Evolutionary conservation across 805 yeast genomes (phyloP).

Genomic region (Wickerhamiella nectarea): DNA sequence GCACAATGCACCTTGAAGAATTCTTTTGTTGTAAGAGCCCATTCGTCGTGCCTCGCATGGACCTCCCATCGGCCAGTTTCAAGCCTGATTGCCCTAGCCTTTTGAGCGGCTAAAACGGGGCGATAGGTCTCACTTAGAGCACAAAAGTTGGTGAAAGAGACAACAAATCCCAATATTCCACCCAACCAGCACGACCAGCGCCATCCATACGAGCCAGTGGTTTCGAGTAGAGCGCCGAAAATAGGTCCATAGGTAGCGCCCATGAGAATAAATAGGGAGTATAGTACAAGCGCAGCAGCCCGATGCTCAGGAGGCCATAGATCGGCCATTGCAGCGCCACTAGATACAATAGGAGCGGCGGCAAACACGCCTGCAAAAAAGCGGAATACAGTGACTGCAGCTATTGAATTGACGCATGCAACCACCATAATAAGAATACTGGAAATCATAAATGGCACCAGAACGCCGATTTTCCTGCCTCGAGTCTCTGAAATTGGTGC

Average conservation of each 20-base stretch:
- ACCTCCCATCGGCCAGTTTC: slow-evolving; percentile 68
- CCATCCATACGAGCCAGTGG: slow-evolving; percentile 38
- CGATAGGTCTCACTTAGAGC: slow-evolving; percentile 28
- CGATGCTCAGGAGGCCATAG: slow-evolving; percentile 38
- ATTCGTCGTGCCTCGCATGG: slow-evolving; percentile 91
- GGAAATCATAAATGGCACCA: slow-evolving; percentile 35
- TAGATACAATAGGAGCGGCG: slow-evolving; percentile 47
- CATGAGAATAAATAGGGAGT: slow-evolving; percentile 34
- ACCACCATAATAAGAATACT: slow-evolving; percentile 30
- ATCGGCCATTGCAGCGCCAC: slow-evolving; percentile 52
- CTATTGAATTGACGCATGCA: slow-evolving; percentile 33
- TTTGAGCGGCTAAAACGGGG: slow-evolving; percentile 39
- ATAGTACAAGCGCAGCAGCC: slow-evolving; percentile 40
- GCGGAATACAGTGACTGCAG: slow-evolving; percentile 32
- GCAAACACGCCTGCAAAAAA: slow-evolving; percentile 46
- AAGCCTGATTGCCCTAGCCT: slow-evolving; percentile 54
- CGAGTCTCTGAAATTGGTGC: slow-evolving; percentile 46
- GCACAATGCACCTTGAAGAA: slow-evolving; percentile 56
- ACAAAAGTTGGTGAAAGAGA: slow-evolving; percentile 30
- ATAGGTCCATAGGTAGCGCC: slow-evolving; percentile 36
- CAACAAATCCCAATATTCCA: slow-evolving; percentile 30
- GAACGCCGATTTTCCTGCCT: slow-evolving; percentile 41
- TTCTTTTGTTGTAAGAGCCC: slow-evolving; percentile 54
- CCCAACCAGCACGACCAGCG: slow-evolving; percentile 43
- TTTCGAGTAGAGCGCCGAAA: slow-evolving; percentile 26